Evolutionary conservation across 345 rosid species (phyloP).

Genomic region (Cardamine resedifolia): DNA sequence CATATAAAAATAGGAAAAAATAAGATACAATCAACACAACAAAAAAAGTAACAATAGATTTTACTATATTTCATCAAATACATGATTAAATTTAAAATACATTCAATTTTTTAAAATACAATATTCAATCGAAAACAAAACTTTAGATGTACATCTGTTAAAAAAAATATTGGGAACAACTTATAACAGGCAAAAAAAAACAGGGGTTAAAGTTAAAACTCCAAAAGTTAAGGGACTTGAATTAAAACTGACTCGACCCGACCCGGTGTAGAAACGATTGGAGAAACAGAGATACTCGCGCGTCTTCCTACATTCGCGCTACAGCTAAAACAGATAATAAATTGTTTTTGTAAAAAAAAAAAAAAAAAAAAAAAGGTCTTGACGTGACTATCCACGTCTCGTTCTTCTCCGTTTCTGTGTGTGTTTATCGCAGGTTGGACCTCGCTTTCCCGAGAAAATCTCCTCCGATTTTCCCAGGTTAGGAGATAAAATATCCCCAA

Average conservation of each 20-base stretch:
- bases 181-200: too few species aligned
- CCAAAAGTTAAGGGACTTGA: too few species aligned
- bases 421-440: slow-evolving; percentile 33
- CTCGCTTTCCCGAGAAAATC: slow-evolving; percentile 22
- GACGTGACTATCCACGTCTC: slow-evolving; percentile 30
- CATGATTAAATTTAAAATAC: too few species aligned
- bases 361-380: neutral
- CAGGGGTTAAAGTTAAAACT: too few species aligned
- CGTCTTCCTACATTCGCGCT: slow-evolving; percentile 37
- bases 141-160: too few species aligned
- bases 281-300: slow-evolving; percentile 31
- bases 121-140: too few species aligned
- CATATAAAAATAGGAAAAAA: too few species aligned
- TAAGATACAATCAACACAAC: too few species aligned
- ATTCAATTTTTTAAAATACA: too few species aligned
- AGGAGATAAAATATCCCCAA: neutral
- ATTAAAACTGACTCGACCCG: neutral
- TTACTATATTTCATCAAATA: too few species aligned
- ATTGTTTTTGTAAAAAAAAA: neutral
- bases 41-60: too few species aligned
- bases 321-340: neutral
- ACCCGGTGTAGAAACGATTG: slow-evolving; percentile 19
- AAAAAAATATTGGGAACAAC: too few species aligned
- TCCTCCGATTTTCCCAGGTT: slow-evolving; percentile 23
- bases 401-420: slow-evolving; percentile 23